phyloP scores from a whole-genome alignment of 2,329 filamentous ascomycete genomes.

The Pseudofabraea citricarpa region DNA sequence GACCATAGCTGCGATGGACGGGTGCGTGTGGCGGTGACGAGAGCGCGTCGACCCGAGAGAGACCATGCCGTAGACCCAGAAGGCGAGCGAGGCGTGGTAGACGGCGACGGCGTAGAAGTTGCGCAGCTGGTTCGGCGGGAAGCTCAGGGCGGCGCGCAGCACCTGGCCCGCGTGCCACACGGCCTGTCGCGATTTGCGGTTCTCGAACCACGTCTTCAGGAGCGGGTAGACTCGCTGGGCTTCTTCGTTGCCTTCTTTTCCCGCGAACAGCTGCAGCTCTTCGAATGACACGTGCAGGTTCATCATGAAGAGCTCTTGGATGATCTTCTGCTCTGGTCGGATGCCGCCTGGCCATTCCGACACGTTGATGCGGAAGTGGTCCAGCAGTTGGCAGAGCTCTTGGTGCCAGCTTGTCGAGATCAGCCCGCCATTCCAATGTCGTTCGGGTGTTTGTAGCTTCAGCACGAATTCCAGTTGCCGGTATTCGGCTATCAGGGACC shows the following conservation, averaged over 20 bases:
- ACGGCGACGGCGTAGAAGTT: slow-evolving; percentile 66
- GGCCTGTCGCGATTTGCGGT: slow-evolving; percentile 50
- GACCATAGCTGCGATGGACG: too few species aligned
- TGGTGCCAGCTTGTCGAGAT: slow-evolving; percentile 53
- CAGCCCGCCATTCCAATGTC: slow-evolving; percentile 31
- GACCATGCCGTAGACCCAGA: slow-evolving; percentile 67
- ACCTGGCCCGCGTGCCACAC: slow-evolving; percentile 67
- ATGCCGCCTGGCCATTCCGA: slow-evolving; percentile 1
- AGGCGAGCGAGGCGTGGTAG: slow-evolving; percentile 61
- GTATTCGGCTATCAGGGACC: slow-evolving; percentile 62
- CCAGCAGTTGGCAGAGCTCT: slow-evolving; percentile 49
- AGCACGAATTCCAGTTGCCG: slow-evolving; percentile 45
- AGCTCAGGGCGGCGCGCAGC: slow-evolving; percentile 46
- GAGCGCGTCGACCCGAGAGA: slow-evolving; percentile 7
- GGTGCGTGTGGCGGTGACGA: background rate
- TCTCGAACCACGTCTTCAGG: slow-evolving; percentile 55
- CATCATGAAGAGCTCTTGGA: slow-evolving; percentile 46
- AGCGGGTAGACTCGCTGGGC: slow-evolving; percentile 54
- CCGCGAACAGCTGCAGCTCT: slow-evolving; percentile 63
- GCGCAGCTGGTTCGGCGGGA: slow-evolving; percentile 35
- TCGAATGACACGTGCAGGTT: slow-evolving; percentile 61
- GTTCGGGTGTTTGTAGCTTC: slow-evolving; percentile 7
- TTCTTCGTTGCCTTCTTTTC: slow-evolving; percentile 63
- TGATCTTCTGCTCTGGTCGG: slow-evolving; percentile 1
- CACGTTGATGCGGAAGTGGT: slow-evolving; percentile 1